Evolutionary conservation across 768 basidiomycete genomes (phyloP), one percentile per base, ranked within the genome.

Genomic region (Podaxis sp.): DNA sequence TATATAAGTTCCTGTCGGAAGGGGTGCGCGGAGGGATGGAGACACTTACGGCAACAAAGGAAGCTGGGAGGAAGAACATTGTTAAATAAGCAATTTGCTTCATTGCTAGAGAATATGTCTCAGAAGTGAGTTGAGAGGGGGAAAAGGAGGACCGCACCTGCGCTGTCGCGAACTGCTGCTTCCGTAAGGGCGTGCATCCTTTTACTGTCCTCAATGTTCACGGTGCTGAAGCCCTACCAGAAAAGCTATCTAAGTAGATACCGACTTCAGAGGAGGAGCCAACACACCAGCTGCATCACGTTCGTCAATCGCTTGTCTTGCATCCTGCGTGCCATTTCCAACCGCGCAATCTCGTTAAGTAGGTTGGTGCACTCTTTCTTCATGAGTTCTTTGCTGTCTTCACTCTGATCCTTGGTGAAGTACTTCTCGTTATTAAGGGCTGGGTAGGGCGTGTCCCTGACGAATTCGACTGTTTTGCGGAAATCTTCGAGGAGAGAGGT

Each of bases 11-110:
- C n/a, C 10, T 10, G 38, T 33, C 12, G 24, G 20, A 28, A 15
- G 28, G 8, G 15, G 20, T n/a, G 24, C 3, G 10, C 20, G 24
- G 52, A 17, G 30, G 13, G 46, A 8, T 10, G 33, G 33, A 33
- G 33, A 2, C 33, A 71, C 75, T 56, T 67, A 80, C 79, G 7
- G 79, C 78, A 36, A 76, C 71, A 52, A 87, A 83, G 13, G 80
- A 79, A 2, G 83, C 80, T 0, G 87, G 87, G 8, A 87, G 73
- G 69, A 87, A 88, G 17, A 86, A 68, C 84, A 87, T 87, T 0
- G 85, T 84, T 1, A 88, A 71, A 63, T 85, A 86, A 0, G 84
- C 78, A 36, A 87, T 80, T 58, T 85, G 77, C 61, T 82, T 82
- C 77, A 82, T 81, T 17, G 79, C 81, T 77, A 55, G 22, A 22